Base-by-base conservation (phyloP, 768 basidiomycete species). In the Mycena olivaceomarginata region DNA sequence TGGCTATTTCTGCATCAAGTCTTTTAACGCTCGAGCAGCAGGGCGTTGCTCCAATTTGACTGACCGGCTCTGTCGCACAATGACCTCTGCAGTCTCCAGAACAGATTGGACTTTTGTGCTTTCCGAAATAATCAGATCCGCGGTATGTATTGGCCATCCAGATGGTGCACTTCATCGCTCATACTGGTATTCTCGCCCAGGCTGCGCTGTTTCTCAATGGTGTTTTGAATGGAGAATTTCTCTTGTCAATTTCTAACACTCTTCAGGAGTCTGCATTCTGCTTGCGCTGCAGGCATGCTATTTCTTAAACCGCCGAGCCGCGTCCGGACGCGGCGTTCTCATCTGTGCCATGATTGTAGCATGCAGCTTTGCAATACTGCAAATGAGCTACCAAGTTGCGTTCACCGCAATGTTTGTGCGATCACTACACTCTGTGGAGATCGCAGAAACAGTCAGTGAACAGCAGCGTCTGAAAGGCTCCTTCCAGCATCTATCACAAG, bases 191-290 rank as follows among this genome's bases (percentile, higher is more conserved):
- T 25, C 25, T 25, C 25, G 25, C 25, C 25, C 25, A 25, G 25
- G 2, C 25, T 25, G 25, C 25, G 25, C 25, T 25, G 25, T 25
- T 25, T 25, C 25, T 25, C 25, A 25, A 25, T 25, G 25, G 25
- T 25, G 25, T 25, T 25, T 25, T 25, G 25, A 25, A 25, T 25
- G 25, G 25, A 25, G 2, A 31, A 31, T 31, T 31, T 31, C 31
- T 31, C 31, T 31, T 45, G 15, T 45, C 43, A 45, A 45, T 45
- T 45, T 10, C 10, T 45, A 15, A 25, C 22, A 10, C n/a, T 18
- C 43, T 2, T 25, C 45, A 72, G 71, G 71, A 22, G 43, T 72
- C 40, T 72, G 51, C 20, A 56, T 65, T 45, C 13, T 72, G 51
- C 59, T 65, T 16, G 51, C 71, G 2, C 16, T 63, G 2, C 48